These are phyloP conservation scores for Wilhelminamyces savonicus DNA, from an alignment of 805 yeast genomes.

Conservation along the genomic window DNA sequence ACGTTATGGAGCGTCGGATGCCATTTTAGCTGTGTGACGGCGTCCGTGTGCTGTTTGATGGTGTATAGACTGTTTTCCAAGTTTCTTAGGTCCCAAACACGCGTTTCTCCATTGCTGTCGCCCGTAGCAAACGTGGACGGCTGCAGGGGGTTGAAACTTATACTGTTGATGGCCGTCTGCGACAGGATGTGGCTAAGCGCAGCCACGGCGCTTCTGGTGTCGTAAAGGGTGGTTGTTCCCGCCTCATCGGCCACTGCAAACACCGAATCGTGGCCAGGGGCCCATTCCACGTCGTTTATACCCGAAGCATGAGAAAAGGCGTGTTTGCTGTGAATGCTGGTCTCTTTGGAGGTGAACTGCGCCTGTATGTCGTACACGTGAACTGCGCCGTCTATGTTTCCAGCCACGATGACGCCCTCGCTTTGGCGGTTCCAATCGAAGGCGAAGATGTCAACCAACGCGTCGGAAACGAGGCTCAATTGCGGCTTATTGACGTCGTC, in stretches of 20 bases:
- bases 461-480: constrained; percentile 28
- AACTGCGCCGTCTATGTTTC: constrained; percentile 58
- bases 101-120: constrained; percentile 48
- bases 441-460: constrained; percentile 55
- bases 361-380: constrained; percentile 63
- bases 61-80: constrained; percentile 6
- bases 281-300: constrained; percentile 70
- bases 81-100: constrained; percentile 61
- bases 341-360: constrained; percentile 2
- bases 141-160: constrained; percentile 55
- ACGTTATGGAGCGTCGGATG: constrained; percentile 50
- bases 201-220: constrained; percentile 33
- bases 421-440: constrained; percentile 64
- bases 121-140: constrained; percentile 62
- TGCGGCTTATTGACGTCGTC: constrained; percentile 42
- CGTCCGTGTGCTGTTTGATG: constrained; percentile 38
- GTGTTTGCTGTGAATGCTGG: constrained; percentile 1
- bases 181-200: constrained; percentile 1
- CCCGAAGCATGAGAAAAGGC: constrained; percentile 40
- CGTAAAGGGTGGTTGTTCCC: constrained; percentile 44
- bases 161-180: constrained; percentile 44
- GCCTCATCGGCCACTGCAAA: constrained; percentile 68
- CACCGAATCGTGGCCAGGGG: constrained; percentile 51
- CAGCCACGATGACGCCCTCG: constrained; percentile 57
- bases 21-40: constrained; percentile 70